Base-by-base conservation (phyloP, 2,329 filamentous ascomycete genomes). In the Myriangium duriaei region DNA sequence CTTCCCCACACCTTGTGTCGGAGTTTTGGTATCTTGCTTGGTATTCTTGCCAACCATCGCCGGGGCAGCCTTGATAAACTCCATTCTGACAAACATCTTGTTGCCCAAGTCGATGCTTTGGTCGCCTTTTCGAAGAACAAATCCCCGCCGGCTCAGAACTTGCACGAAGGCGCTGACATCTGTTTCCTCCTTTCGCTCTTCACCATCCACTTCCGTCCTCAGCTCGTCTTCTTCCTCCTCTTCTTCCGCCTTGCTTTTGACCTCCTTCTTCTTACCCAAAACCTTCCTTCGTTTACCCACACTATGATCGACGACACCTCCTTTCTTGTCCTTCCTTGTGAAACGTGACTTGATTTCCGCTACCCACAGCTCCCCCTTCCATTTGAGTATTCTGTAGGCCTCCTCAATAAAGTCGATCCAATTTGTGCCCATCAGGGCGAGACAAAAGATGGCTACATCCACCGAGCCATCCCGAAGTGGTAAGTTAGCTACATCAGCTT, bases 71-170 rank as follows among this genome's bases (percentile, higher is more conserved):
- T 96, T 98, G 51, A 87, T 68, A 60, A 98, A 98, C 50, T 81
- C 76, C 85, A 98, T 88, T 63, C 81, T 84, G 49, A 96, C 88
- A 65, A 98, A 98, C 91, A 98, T 98, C 64, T 81, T 92, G 63
- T 98, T 98, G 40, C 72, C 74, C 52, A 92, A 64, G 62, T 98
- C 86, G 7, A 93, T 69, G 0, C 79, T 74, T 12, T 47, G 46
- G 45, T 65, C 71, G 49, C 71, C 73, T 6, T 74, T 74, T 49
- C 81, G 80, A 18, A 95, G 69, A n/a, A 87, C 68, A 52, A 98
- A 95, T 0, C 91, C 91, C 13, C 87, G 71, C 48, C 78, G 76
- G 35, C 71, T 66, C 45, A 96, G 71, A 1, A 88, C 85, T 36
- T 87, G 79, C 5, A 96, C 74, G 54, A 98, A 98, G 0, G 81